These are phyloP conservation scores for Calonectria hawksworthii DNA, from an alignment of 2,329 filamentous ascomycete genomes.

Conservation along the genomic window DNA sequence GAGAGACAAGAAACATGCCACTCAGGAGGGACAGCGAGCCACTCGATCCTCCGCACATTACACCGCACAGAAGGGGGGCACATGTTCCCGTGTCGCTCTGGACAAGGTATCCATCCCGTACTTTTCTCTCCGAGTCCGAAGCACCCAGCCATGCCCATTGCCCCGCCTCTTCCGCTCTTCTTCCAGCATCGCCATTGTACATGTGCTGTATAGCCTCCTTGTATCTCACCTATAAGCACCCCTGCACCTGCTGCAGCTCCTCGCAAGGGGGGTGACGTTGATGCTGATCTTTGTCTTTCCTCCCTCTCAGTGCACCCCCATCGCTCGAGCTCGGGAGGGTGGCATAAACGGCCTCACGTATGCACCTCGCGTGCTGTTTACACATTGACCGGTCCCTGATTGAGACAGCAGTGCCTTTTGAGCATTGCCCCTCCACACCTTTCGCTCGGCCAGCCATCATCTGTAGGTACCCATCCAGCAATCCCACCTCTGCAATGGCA, in stretches of 20 bases:
- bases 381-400: slow-evolving; percentile 10
- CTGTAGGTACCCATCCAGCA: not conserved
- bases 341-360: not conserved
- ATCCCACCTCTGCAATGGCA: not conserved
- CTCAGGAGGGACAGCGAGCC: not conserved
- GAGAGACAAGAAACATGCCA: slow-evolving; percentile 3
- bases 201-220: not conserved
- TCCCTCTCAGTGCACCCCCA: slow-evolving; percentile 8
- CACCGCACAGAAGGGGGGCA: not conserved
- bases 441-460: not conserved
- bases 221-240: not conserved
- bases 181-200: not conserved
- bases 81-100: not conserved
- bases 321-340: not conserved
- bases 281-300: slow-evolving; percentile 28
- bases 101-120: slow-evolving; percentile 6
- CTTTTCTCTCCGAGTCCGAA: not conserved
- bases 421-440: slow-evolving; percentile 23
- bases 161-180: not conserved
- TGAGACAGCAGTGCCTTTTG: not conserved
- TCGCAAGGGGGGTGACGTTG: not conserved
- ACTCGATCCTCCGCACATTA: not conserved
- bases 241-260: slow-evolving; percentile 20
- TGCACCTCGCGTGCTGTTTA: not conserved
- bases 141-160: not conserved